Percentiles rank a stretch among this genome's conserved stretches.
Evolutionary conservation across 1,139 yeast genomes (phyloP).

Genomic region (Pneumocystis wakefieldiae): DNA sequence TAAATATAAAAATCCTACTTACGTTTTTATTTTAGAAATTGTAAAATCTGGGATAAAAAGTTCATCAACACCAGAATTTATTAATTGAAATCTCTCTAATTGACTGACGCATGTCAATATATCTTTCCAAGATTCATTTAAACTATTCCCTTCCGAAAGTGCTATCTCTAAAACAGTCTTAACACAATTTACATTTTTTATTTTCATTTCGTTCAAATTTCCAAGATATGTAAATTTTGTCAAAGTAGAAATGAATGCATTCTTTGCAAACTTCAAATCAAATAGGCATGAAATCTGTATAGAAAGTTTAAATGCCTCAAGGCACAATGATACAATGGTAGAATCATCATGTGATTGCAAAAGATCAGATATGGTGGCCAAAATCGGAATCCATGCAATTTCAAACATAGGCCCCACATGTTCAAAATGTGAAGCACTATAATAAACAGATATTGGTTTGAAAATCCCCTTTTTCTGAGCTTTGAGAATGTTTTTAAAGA

Average conservation of each 20-base stretch:
- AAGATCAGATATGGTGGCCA: constrained; percentile 57
- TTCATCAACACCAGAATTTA: constrained; percentile 79
- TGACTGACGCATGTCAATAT: constrained; percentile 73
- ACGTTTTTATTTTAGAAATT: constrained; percentile 44
- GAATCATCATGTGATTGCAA: constrained; percentile 77
- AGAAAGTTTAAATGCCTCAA: constrained; percentile 75
- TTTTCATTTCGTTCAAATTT: constrained; percentile 62
- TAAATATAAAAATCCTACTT: background rate
- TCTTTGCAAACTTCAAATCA: constrained; percentile 69
- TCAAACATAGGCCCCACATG: constrained; percentile 68
- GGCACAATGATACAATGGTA: constrained; percentile 52
- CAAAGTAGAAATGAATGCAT: constrained; percentile 78
- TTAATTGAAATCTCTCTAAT: constrained; percentile 73
- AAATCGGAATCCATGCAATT: constrained; percentile 44
- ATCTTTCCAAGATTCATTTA: constrained; percentile 71
- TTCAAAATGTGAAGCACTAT: constrained; percentile 63
- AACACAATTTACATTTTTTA: constrained; percentile 71
- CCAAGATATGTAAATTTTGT: constrained; percentile 73
- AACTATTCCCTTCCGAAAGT: constrained; percentile 55
- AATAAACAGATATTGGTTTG: constrained; percentile 26
- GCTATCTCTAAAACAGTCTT: constrained; percentile 63
- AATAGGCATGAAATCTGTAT: constrained; percentile 74
- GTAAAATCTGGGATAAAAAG: constrained; percentile 75
- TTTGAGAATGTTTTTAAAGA: constrained; percentile 57
- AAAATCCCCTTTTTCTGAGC: constrained; percentile 24